Percentiles rank a stretch among this genome's conserved stretches.
phyloP scores from a whole-genome alignment of 73 alveolate species.

The Paramecium sonneborni region DNA sequence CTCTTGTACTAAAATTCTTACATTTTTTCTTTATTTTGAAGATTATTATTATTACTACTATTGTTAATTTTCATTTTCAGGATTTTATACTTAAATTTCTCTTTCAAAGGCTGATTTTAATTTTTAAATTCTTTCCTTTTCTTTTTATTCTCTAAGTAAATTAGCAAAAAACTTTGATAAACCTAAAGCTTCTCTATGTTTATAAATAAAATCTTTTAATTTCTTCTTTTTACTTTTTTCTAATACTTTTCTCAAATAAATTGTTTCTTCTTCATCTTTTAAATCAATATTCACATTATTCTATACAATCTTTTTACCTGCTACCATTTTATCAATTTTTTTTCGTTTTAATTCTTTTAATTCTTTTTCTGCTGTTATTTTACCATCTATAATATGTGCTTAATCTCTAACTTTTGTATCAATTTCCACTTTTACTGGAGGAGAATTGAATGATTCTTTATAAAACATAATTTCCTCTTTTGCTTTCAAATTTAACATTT shows the following conservation, averaged over 20 bases:
- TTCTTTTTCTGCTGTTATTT: neutral
- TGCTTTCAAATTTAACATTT: conserved; percentile 38
- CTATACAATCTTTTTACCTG: conserved; percentile 45
- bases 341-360: conserved; percentile 14
- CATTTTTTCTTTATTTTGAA: neutral
- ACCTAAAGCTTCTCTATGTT: neutral
- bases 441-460: neutral
- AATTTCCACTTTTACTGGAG: neutral
- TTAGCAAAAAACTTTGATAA: conserved; percentile 36
- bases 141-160: conserved; percentile 13
- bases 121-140: conserved; percentile 3
- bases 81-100: neutral
- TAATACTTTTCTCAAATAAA: conserved; percentile 14
- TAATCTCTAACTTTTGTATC: conserved; percentile 40
- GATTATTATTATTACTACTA: neutral
- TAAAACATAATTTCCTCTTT: neutral
- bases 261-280: conserved; percentile 40
- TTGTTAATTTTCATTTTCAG: neutral
- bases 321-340: conserved; percentile 48
- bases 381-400: conserved; percentile 43
- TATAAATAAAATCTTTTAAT: conserved; percentile 37
- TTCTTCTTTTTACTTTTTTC: conserved; percentile 50
- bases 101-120: conserved; percentile 11
- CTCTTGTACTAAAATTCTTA: neutral
- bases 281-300: neutral